Conservation (phyloP, 73 alveolate genomes). For the Paramecium tetraurelia region DNA sequence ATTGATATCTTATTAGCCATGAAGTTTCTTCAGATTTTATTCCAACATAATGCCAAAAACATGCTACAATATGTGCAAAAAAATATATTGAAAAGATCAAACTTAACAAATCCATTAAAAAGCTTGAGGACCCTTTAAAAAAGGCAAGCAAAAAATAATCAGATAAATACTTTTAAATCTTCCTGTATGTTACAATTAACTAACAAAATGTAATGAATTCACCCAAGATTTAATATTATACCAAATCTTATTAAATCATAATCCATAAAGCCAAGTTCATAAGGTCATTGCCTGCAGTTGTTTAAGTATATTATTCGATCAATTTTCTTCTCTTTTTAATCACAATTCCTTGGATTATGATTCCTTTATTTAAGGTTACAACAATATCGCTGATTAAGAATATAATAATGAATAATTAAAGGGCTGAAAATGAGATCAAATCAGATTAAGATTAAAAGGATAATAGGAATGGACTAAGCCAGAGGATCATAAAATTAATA, state of each 20-base stretch:
- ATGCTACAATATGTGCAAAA: constrained; percentile 14
- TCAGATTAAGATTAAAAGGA: background rate
- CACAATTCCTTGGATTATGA: background rate
- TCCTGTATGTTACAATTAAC: background rate
- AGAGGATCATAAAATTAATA: background rate
- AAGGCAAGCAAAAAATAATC: background rate
- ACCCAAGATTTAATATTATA: background rate
- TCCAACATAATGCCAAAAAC: constrained; percentile 22
- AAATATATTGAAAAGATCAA: background rate
- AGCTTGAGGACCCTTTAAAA: background rate
- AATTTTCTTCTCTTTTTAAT: background rate
- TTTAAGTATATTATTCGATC: background rate
- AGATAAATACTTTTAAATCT: background rate
- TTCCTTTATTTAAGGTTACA: background rate
- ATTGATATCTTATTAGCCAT: background rate
- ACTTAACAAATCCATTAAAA: background rate
- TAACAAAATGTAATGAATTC: background rate
- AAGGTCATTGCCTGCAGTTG: background rate
- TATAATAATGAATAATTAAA: background rate
- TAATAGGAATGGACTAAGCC: background rate
- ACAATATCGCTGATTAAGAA: background rate
- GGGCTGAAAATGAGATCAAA: background rate
- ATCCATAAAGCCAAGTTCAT: background rate
- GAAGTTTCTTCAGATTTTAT: background rate
- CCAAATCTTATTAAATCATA: background rate